Base-by-base conservation (phyloP, 1,284 basidiomycete species). In the Naganishia liquefaciens region DNA sequence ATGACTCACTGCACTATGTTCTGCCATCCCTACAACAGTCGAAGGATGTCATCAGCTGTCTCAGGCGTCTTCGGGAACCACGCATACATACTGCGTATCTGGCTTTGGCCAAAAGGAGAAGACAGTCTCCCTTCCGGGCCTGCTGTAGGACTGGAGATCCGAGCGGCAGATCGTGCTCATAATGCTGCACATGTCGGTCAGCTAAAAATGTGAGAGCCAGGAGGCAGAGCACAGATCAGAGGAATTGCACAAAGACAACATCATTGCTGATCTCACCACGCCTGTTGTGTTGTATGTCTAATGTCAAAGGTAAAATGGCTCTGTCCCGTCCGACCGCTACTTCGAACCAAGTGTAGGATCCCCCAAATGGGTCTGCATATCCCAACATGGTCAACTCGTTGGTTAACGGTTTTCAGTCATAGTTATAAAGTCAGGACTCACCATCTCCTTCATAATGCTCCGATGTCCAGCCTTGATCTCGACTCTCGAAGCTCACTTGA, bases 321-420 rank as follows among this genome's bases (percentile, higher is more conserved):
- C 54, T 49, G 6, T 33, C 44, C 2, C 60, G 49, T 15, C 47
- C 54, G 50, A 67, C 44, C 19, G 40, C 65, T 25, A 63, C 21
- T 30, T 67, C 65, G 30, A 67, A 67, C 65, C 65, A 67, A 30
- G 62, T 63, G 37, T 67, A 67, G 11, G 65, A 63, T 30, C 63
- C 62, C 4, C 63, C 54, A 30, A 63, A 67, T 25, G 54, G 47
- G 21, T 53, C 65, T 51, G 39, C 17, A 28, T 11, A 19, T 28
- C 17, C 30, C 23, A 51, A 21, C 25, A 39, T 3, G 9, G 33
- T 37, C 33, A 37, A 37, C 13, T 7, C 7, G 33, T 37, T 1
- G 13, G 1, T 42, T 7, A 43, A 37, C 39, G 25, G 37, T 13
- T 9, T 21, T 10, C 46, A 2, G n/a, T n/a, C n/a, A n/a, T n/a